A percentile compares a stretch with the other conserved stretches of the same genome.
Conservation (phyloP, 306 rosid genomes). For the Vigna reflexopilosa region DNA sequence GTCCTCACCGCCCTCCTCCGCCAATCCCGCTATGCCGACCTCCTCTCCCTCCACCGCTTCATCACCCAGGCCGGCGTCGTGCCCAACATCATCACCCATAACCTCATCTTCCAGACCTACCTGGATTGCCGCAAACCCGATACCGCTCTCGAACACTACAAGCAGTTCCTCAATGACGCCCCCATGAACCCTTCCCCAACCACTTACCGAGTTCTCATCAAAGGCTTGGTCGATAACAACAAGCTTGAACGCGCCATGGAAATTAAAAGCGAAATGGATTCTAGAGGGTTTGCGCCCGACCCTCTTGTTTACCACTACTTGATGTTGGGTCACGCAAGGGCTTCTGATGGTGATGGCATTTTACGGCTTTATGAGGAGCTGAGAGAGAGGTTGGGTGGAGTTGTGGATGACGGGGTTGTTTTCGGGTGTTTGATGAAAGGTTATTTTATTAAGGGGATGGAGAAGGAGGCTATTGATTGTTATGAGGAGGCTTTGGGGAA, state of each 20-base stretch:
- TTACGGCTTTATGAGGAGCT: conserved; percentile 73
- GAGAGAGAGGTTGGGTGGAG: conserved; percentile 68
- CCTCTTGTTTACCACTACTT: conserved; percentile 75
- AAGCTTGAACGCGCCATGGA: conserved; percentile 80
- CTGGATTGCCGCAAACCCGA: conserved; percentile 92
- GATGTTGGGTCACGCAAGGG: conserved; percentile 80
- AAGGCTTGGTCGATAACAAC: conserved; percentile 81
- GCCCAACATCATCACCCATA: conserved; percentile 82
- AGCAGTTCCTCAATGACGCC: conserved; percentile 83
- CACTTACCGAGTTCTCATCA: conserved; percentile 72
- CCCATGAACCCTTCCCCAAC: conserved; percentile 89
- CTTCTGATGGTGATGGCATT: conserved; percentile 66
- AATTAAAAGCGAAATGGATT: conserved; percentile 72
- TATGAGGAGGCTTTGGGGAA: conserved; percentile 69
- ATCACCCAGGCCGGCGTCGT: conserved; percentile 94
- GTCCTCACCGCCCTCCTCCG: conserved; percentile 84
- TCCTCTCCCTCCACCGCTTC: conserved; percentile 89
- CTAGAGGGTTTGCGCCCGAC: conserved; percentile 69
- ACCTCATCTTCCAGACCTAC: conserved; percentile 87
- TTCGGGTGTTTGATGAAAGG: conserved; percentile 90
- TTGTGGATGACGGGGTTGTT: conserved; percentile 78
- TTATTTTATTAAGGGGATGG: conserved; percentile 85
- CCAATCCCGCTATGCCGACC: conserved; percentile 86
- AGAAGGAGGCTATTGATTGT: conserved; percentile 84
- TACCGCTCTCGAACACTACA: conserved; percentile 87